Evolutionary conservation across 495 filamentous ascomycete genomes (phyloP).

Genomic region (Neurospora tetrasperma): DNA sequence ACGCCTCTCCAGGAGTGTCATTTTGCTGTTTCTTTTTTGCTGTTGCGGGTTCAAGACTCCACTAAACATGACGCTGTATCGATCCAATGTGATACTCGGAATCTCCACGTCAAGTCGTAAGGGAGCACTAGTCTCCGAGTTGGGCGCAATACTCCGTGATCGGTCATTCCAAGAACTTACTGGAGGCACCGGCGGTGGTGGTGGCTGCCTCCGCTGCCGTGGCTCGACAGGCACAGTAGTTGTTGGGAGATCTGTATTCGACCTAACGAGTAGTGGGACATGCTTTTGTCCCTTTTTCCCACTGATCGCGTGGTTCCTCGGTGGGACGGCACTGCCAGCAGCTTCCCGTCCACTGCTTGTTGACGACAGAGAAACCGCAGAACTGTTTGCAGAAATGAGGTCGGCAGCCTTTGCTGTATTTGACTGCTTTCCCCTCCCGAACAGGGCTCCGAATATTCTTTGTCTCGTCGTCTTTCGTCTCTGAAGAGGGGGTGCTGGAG

Average conservation of each 20-base stretch:
- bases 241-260: slow-evolving; percentile 24
- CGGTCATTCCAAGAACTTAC: background rate
- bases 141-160: background rate
- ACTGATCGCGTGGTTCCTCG: slow-evolving; percentile 29
- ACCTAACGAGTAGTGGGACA: slow-evolving; percentile 28
- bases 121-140: slow-evolving; percentile 3
- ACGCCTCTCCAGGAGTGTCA: slow-evolving; percentile 50
- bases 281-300: slow-evolving; percentile 22
- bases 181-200: background rate
- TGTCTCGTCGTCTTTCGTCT: slow-evolving; percentile 36
- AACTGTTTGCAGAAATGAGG: slow-evolving; percentile 3
- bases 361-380: slow-evolving; percentile 9
- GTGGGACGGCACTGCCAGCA: slow-evolving; percentile 6
- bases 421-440: slow-evolving; percentile 34
- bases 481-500: slow-evolving; percentile 22
- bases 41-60: slow-evolving; percentile 46
- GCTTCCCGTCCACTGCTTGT: slow-evolving; percentile 2
- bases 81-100: slow-evolving; percentile 67
- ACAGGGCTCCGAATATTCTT: slow-evolving; percentile 38
- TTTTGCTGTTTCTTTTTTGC: slow-evolving; percentile 2
- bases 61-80: slow-evolving; percentile 93
- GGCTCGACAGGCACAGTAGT: background rate
- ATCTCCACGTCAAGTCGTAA: slow-evolving; percentile 63
- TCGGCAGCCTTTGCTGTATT: slow-evolving; percentile 16
- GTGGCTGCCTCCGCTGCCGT: background rate